Base-by-base conservation (phyloP, 306 rosid species). In the Astragalus glycyphyllos region DNA sequence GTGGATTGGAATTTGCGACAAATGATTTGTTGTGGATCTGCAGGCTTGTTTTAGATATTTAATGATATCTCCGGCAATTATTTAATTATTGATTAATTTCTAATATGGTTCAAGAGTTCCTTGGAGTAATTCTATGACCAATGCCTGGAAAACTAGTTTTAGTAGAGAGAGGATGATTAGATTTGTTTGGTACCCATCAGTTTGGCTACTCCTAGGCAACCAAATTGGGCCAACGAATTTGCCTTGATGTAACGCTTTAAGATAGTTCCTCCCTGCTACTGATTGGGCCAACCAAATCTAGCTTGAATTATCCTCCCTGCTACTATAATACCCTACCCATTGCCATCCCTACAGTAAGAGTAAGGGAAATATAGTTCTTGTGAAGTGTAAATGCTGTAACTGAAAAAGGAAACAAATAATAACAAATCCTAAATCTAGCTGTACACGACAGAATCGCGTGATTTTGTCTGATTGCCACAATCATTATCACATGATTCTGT, bases 221-320 rank as follows among this genome's bases (percentile, higher is more conserved):
- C n/a, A 72, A 63, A 46, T 42, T 65, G 68, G 56, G 62, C 71
- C 44, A 46, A 11, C 17, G 40, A 69, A 57, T 78, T 69, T 77
- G 65, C 81, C 47, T 69, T 80, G 63, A 48, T 65, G 68, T 73
- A 75, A 73, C 65, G 68, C 56, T 79, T 73, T 73, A 41, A 50
- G 58, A 56, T 20, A n/a, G n/a, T n/a, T n/a, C n/a, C n/a, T n/a
- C n/a, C n/a, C n/a, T n/a, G n/a, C n/a, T n/a, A n/a, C n/a, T n/a
- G n/a, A n/a, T n/a, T n/a, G n/a, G n/a, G n/a, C n/a, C n/a, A n/a
- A n/a, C n/a, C n/a, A n/a, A n/a, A n/a, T n/a, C n/a, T 75, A 58
- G 57, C 62, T 64, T 58, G 60, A 69, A 71, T 53, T 34, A 31
- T 47, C 71, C 47, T 76, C n/a, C 57, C 44, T 69, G 56, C 75